phyloP scores from a whole-genome alignment of 2,329 filamentous ascomycete genomes.

The Verruconis gallopava region DNA sequence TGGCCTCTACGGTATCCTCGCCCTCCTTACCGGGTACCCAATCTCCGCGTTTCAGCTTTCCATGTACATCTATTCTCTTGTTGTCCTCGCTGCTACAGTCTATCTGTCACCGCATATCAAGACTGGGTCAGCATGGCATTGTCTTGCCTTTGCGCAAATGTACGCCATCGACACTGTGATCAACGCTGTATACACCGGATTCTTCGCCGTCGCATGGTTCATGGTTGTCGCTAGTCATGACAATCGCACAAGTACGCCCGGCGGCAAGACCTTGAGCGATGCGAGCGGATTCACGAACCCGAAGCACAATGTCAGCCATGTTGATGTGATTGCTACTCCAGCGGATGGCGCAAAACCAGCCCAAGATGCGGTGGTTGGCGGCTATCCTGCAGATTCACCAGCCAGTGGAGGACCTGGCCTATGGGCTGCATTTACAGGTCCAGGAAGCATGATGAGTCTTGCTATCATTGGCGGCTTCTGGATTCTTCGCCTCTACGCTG shows the following conservation, averaged over 20 bases:
- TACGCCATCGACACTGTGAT: conserved; percentile 73
- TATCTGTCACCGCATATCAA: conserved; percentile 70
- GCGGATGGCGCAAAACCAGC: conserved; percentile 32
- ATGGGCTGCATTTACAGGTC: background rate
- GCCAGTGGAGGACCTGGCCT: conserved; percentile 16
- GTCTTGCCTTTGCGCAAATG: conserved; percentile 69
- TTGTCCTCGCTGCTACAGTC: conserved; percentile 53
- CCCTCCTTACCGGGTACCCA: conserved; percentile 73
- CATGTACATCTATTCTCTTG: conserved; percentile 81
- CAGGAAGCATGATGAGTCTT: conserved; percentile 47
- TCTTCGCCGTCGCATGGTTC: conserved; percentile 81
- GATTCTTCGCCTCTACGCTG: conserved; percentile 68
- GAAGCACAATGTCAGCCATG: conserved; percentile 45
- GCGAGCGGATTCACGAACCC: conserved; percentile 53
- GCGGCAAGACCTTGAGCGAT: conserved; percentile 44
- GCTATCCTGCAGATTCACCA: conserved; percentile 17
- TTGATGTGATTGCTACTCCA: conserved; percentile 40
- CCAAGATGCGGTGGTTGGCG: conserved; percentile 40
- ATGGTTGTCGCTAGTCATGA: conserved; percentile 51
- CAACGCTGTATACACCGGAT: conserved; percentile 68
- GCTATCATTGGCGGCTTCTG: conserved; percentile 62
- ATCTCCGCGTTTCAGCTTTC: conserved; percentile 73
- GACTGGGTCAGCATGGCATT: conserved; percentile 64
- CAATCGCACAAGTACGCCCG: conserved; percentile 31
- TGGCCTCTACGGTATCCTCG: conserved; percentile 79